phyloP scores from a whole-genome alignment of 495 filamentous ascomycete genomes.

The Penicillium antarcticum region DNA sequence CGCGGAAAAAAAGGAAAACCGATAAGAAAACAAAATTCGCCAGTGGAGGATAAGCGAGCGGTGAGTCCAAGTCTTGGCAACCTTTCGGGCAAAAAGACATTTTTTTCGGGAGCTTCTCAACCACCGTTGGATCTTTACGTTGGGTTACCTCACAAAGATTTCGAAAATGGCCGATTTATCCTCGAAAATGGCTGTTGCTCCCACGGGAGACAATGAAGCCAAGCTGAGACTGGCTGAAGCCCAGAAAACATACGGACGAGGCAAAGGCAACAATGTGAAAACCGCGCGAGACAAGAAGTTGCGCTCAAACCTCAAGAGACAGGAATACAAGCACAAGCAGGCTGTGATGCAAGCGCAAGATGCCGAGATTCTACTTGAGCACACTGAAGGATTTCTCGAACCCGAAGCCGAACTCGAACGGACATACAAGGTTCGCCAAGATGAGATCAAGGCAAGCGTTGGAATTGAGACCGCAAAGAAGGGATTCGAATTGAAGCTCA shows the following conservation, averaged over 20 bases:
- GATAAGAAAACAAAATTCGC: constrained; percentile 38
- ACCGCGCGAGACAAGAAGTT: constrained; percentile 81
- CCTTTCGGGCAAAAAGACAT: constrained; percentile 24
- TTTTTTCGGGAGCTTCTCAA: constrained; percentile 8
- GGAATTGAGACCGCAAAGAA: constrained; percentile 84
- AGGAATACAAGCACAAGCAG: constrained; percentile 79
- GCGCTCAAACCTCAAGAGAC: constrained; percentile 67
- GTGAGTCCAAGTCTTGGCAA: constrained; percentile 31
- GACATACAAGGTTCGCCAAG: constrained; percentile 88
- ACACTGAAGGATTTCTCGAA: constrained; percentile 82
- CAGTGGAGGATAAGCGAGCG: constrained; percentile 40
- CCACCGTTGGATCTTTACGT: constrained; percentile 1
- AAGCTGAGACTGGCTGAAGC: constrained; percentile 56
- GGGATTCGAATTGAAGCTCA: constrained; percentile 82
- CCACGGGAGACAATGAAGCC: constrained; percentile 32
- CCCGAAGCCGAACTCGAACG: constrained; percentile 83
- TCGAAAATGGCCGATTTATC: constrained; percentile 26
- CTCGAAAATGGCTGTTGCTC: constrained; percentile 30
- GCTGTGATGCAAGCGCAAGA: constrained; percentile 81
- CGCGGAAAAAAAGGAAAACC: constrained; percentile 20
- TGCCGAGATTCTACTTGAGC: constrained; percentile 91
- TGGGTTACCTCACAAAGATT: constrained; percentile 5
- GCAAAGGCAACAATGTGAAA: constrained; percentile 58
- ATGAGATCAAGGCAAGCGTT: constrained; percentile 74
- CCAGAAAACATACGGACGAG: constrained; percentile 78